A percentile compares a stretch with the other conserved stretches of the same genome.
Conservation (phyloP, 805 yeast species). For the Schizosaccharomyces lindneri region DNA sequence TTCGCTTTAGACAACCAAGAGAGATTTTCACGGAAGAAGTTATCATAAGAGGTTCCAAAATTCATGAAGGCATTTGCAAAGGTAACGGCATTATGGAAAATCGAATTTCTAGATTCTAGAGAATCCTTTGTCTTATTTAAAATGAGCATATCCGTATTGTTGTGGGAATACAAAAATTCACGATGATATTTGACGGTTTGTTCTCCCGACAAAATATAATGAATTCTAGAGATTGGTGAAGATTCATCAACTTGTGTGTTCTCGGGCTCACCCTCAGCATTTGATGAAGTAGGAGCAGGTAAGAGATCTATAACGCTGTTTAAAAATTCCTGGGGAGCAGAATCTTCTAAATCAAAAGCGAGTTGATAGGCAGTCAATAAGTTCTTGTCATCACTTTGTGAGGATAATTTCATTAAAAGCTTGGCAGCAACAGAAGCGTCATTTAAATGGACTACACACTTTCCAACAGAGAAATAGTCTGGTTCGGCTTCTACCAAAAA, state of each 20-base stretch:
- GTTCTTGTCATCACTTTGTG: slow-evolving; percentile 19
- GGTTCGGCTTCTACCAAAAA: slow-evolving; percentile 34
- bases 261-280: slow-evolving; percentile 8
- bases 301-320: slow-evolving; percentile 21
- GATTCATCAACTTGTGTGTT: slow-evolving; percentile 7
- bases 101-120: slow-evolving; percentile 75
- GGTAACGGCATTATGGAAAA: slow-evolving; percentile 87
- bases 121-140: slow-evolving; percentile 57
- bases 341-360: slow-evolving; percentile 78
- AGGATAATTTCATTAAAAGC: slow-evolving; percentile 33
- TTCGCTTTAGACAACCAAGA: slow-evolving; percentile 97
- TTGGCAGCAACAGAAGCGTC: slow-evolving; percentile 45
- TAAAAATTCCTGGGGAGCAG: slow-evolving; percentile 75
- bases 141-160: slow-evolving; percentile 63
- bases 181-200: slow-evolving; percentile 84
- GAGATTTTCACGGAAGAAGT: slow-evolving; percentile 66
- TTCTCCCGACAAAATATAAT: slow-evolving; percentile 60
- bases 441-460: slow-evolving; percentile 70
- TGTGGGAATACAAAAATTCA: slow-evolving; percentile 65
- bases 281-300: slow-evolving; percentile 10
- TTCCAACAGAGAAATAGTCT: slow-evolving; percentile 64
- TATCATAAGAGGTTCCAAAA: slow-evolving; percentile 87
- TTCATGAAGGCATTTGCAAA: slow-evolving; percentile 86
- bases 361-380: slow-evolving; percentile 60
- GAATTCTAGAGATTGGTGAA: slow-evolving; percentile 17